Base-by-base conservation (phyloP, 2,329 filamentous ascomycete genomes). In the Colletotrichum plurivorum region DNA sequence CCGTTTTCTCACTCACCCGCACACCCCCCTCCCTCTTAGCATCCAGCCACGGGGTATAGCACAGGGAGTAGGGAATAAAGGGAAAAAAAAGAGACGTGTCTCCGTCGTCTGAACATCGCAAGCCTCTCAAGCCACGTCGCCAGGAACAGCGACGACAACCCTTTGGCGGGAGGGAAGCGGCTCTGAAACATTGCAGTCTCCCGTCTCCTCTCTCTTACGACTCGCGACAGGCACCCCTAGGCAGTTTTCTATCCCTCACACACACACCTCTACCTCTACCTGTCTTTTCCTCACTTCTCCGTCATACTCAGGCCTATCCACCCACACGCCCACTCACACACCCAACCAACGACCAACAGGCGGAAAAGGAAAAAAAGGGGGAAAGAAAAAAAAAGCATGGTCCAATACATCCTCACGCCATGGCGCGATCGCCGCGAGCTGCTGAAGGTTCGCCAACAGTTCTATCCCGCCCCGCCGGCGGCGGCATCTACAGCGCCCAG, bases 391-490 rank as follows among this genome's bases (percentile, higher is more conserved):
- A 36, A 9, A 36, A 46, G 48, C 13, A 93, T 92, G 90, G 89
- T 92, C 31, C 89, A 90, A 76, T 93, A 93, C 80, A 85, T 91
- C 71, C 89, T 92, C 75, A 94, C 92, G 63, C 92, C 92, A 41
- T 94, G 92, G 92, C 90, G 91, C 72, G 82, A 88, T 78, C 86
- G 85, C 63, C 76, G 81, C 67, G 92, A 94, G 77, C 87, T 95
- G 70, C 85, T 94, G 66, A 79, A 83, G 56, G 88, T 94, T 62
- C 88, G 92, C 70, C 78, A 82, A 61, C 87, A 91, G 73, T 87
- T 95, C 73, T 94, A 93, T 78, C 83, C 84, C 22, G 66, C 73
- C 51, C 74, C 70, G 51, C 72, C 69, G 49, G 20, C 55, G 56
- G 49, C 68, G 57, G 53, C 63, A 43, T 72, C 60, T 62, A 51